phyloP scores from a whole-genome alignment of 1,284 basidiomycete genomes.

The Filobasidium uniguttulatum region DNA sequence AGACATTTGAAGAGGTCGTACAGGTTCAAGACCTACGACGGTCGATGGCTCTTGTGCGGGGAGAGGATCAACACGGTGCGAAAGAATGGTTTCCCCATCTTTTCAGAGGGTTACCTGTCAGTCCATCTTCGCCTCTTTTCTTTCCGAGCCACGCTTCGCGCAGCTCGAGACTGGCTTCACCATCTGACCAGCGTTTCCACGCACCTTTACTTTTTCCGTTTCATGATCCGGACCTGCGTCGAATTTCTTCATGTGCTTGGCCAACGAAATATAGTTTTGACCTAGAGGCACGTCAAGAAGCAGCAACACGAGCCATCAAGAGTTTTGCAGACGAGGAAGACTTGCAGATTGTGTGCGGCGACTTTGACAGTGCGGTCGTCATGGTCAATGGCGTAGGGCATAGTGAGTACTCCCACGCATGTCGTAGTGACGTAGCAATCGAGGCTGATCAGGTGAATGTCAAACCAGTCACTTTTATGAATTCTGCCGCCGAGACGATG shows the following conservation, averaged over 20 bases:
- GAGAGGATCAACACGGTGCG: constrained; percentile 2
- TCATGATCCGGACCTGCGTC: no score
- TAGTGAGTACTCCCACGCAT: neutral
- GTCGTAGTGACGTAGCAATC: neutral
- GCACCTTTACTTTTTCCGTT: no score
- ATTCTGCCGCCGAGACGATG: constrained; percentile 5
- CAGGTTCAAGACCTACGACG: neutral
- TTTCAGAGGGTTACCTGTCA: constrained; percentile 3
- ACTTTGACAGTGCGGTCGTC: constrained; percentile 6
- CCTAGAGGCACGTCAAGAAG: neutral
- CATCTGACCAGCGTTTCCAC: no score
- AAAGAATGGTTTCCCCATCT: neutral
- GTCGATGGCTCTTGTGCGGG: neutral
- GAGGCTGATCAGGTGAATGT: neutral
- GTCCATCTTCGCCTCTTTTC: no score
- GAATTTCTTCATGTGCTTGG: no score
- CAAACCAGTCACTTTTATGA: constrained; percentile 7
- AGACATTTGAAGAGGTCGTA: constrained; percentile 2
- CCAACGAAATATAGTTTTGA: no score
- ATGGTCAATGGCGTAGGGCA: constrained; percentile 8
- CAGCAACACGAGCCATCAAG: neutral
- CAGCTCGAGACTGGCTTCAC: no score
- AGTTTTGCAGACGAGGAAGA: constrained; percentile 1
- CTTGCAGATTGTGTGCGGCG: constrained; percentile 4
- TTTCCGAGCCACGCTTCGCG: no score